Percentiles rank a stretch among this genome's conserved stretches.
phyloP scores from a whole-genome alignment of 495 filamentous ascomycete species.

The Oleoguttula mirabilis region DNA sequence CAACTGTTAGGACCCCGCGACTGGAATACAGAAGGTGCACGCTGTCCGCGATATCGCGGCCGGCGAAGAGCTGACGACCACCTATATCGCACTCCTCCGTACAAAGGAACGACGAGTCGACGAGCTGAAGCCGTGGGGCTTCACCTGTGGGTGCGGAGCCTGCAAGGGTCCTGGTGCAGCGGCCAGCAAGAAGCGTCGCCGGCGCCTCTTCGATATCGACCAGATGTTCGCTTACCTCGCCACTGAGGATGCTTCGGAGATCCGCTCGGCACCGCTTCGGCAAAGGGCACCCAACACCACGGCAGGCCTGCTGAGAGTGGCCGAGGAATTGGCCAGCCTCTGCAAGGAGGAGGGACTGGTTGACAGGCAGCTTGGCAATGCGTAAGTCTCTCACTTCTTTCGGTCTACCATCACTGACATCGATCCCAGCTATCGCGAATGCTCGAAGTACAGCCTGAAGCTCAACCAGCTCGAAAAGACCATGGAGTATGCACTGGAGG shows the following conservation, averaged over 20 bases:
- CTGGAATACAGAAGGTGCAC: constrained; percentile 20
- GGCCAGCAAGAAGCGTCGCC: not conserved
- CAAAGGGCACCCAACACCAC: too few relatives aligned
- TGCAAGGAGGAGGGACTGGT: constrained; percentile 4
- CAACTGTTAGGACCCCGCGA: constrained; percentile 22
- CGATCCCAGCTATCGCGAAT: not conserved
- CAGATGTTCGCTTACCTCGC: not conserved
- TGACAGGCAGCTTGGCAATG: constrained; percentile 1
- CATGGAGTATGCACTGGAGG: not conserved
- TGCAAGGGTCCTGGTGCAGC: constrained; percentile 9
- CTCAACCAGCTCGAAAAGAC: not conserved
- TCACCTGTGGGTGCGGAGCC: constrained; percentile 23
- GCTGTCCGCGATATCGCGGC: constrained; percentile 21
- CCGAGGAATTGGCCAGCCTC: not conserved
- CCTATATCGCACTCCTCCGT: constrained; percentile 16
- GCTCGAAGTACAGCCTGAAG: constrained; percentile 3
- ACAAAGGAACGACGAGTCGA: constrained; percentile 6
- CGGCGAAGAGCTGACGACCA: constrained; percentile 24
- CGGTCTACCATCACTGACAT: too few relatives aligned
- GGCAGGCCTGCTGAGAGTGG: not conserved
- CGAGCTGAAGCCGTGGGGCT: constrained; percentile 1
- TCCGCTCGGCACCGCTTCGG: too few relatives aligned
- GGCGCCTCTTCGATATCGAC: not conserved
- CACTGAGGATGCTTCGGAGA: not conserved
- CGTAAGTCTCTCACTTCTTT: not conserved